These are phyloP conservation scores for Farysia itapuensis DNA, from an alignment of 1,284 basidiomycete species.

Conservation along the genomic window DNA sequence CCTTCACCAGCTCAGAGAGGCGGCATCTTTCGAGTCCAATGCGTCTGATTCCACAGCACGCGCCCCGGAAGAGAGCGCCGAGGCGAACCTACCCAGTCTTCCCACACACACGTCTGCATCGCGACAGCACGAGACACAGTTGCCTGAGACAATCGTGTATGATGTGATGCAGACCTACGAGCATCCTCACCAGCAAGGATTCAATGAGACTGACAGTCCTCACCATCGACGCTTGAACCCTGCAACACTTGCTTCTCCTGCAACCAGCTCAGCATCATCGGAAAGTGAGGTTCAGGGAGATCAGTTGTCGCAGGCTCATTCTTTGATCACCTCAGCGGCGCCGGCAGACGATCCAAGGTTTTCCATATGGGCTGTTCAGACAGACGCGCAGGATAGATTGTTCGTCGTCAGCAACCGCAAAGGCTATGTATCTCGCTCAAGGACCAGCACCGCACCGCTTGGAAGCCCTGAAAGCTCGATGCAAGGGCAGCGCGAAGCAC, in stretches of 20 bases:
- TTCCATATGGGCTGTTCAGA: constrained; percentile 45
- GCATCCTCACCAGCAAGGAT: not conserved
- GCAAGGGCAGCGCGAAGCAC: too few species aligned
- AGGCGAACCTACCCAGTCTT: too few species aligned
- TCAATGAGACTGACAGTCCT: too few species aligned
- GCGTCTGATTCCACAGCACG: constrained; percentile 28
- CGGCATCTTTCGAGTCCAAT: constrained; percentile 32
- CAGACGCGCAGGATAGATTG: constrained; percentile 12
- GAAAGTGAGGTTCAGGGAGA: constrained; percentile 1
- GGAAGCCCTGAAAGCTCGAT: too few species aligned
- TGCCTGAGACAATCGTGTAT: constrained; percentile 23
- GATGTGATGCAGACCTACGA: constrained; percentile 44
- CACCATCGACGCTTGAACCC: constrained; percentile 1
- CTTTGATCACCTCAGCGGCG: constrained; percentile 23
- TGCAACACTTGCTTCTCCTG: not conserved
- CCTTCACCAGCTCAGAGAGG: constrained; percentile 28
- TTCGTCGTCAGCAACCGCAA: constrained; percentile 23
- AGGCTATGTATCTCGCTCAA: too few species aligned
- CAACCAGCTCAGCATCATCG: too few species aligned
- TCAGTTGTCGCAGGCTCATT: constrained; percentile 25
- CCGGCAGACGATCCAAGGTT: constrained; percentile 51
- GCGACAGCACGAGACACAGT: not conserved
- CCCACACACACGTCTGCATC: too few species aligned
- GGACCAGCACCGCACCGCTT: too few species aligned
- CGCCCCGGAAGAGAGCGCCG: constrained; percentile 1